Evolutionary conservation across 805 yeast species (phyloP).

Genomic region (Pichia californica): DNA sequence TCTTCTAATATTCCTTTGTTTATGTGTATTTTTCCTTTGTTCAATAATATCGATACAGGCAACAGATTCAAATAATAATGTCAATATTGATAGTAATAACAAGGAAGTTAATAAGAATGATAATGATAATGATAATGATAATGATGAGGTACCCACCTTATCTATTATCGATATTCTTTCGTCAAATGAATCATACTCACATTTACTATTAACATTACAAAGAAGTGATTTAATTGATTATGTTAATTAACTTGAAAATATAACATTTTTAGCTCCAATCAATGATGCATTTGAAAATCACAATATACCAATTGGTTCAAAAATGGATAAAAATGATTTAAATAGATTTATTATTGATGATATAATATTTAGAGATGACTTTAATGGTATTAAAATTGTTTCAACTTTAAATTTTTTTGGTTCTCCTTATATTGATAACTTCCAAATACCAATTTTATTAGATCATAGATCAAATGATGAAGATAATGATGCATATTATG

Average conservation of each 20-base stretch:
- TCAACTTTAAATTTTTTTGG: conserved; percentile 20
- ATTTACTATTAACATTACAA: conserved; percentile 56
- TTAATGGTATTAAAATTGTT: conserved; percentile 25
- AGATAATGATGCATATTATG: conserved; percentile 20
- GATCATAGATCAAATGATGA: conserved; percentile 25
- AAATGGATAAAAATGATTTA: conserved; percentile 15
- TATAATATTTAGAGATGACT: conserved; percentile 24
- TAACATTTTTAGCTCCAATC: conserved; percentile 75
- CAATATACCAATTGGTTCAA: conserved; percentile 1
- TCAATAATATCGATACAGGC: neutral
- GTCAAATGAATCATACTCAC: conserved; percentile 58
- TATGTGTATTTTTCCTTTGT: no score
- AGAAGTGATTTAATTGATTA: conserved; percentile 54
- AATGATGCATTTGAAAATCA: conserved; percentile 57
- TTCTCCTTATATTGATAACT: conserved; percentile 14
- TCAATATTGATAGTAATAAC: neutral
- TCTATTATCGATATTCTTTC: conserved; percentile 68
- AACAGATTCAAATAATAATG: no score
- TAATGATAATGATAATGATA: neutral
- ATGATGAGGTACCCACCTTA: conserved; percentile 24
- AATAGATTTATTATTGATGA: conserved; percentile 31
- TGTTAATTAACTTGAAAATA: conserved; percentile 51
- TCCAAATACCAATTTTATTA: conserved; percentile 29
- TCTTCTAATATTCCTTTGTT: no score
- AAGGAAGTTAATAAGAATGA: neutral